Percentiles rank a stretch among this genome's conserved stretches.
Evolutionary conservation across 768 basidiomycete species (phyloP).

Genomic region (Podaxis rugospora): DNA sequence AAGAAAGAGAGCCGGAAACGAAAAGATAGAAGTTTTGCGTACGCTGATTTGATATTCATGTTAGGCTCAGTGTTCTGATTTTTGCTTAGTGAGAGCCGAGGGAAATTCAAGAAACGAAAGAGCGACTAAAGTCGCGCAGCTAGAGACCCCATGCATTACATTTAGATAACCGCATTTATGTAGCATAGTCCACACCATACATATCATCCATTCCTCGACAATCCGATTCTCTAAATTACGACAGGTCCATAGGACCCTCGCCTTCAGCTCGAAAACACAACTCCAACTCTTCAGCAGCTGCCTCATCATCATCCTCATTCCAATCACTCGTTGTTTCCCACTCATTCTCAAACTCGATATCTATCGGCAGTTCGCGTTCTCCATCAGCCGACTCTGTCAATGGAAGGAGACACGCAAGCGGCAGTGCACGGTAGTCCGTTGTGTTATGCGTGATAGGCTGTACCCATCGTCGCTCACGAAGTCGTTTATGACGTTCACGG

Average conservation of each 20-base stretch:
- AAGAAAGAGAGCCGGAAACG: conserved; percentile 88
- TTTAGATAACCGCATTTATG: background rate
- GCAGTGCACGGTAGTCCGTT: conserved; percentile 35
- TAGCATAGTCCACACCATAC: conserved; percentile 1
- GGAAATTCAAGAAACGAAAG: conserved; percentile 41
- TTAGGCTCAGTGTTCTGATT: background rate
- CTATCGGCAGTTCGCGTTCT: conserved; percentile 58
- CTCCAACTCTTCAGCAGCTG: conserved; percentile 63
- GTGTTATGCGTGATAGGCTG: conserved; percentile 62
- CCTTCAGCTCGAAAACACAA: conserved; percentile 59
- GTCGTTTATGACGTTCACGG: conserved; percentile 85
- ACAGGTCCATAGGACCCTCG: conserved; percentile 40
- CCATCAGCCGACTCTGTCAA: conserved; percentile 47
- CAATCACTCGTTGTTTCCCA: conserved; percentile 90
- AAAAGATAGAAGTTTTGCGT: conserved; percentile 46
- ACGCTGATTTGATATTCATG: background rate
- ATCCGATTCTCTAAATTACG: conserved; percentile 15
- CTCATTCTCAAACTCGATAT: conserved; percentile 85
- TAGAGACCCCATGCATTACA: background rate
- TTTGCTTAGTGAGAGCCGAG: conserved; percentile 41
- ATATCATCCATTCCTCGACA: background rate
- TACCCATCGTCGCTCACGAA: conserved; percentile 91
- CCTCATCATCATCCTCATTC: conserved; percentile 87
- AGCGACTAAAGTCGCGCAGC: conserved; percentile 23
- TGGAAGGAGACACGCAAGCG: conserved; percentile 58